These are phyloP conservation scores for Botrytis pseudocinerea DNA, from an alignment of 2,329 filamentous ascomycete species.

Conservation along the genomic window DNA sequence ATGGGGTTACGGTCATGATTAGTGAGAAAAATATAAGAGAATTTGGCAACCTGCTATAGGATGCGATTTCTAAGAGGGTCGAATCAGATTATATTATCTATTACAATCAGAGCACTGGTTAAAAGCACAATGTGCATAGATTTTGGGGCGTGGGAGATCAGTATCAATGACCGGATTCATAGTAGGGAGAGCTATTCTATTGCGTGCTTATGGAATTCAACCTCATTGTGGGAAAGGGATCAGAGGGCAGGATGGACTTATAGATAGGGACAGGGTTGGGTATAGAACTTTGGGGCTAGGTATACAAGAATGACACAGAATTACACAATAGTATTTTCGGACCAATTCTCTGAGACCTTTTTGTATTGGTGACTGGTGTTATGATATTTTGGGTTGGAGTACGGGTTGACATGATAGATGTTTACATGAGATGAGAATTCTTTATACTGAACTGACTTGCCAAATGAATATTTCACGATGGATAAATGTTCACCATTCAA, in stretches of 20 bases:
- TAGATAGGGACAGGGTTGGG: background rate
- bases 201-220: background rate
- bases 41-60: background rate
- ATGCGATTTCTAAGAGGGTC: background rate
- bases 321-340: background rate
- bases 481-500: fast-evolving
- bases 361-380: background rate
- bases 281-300: background rate
- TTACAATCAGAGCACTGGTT: background rate
- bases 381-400: background rate
- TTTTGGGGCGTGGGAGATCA: background rate
- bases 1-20: background rate
- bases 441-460: background rate
- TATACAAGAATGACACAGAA: background rate
- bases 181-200: too few species aligned
- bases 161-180: background rate
- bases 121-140: background rate
- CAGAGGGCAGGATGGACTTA: background rate
- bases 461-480: fast-evolving
- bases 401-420: background rate
- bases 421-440: background rate
- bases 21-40: background rate
- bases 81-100: background rate
- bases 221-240: background rate
- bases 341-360: background rate